Conservation (phyloP, 2,329 filamentous ascomycete species). For the Colletotrichum theobromicola region DNA sequence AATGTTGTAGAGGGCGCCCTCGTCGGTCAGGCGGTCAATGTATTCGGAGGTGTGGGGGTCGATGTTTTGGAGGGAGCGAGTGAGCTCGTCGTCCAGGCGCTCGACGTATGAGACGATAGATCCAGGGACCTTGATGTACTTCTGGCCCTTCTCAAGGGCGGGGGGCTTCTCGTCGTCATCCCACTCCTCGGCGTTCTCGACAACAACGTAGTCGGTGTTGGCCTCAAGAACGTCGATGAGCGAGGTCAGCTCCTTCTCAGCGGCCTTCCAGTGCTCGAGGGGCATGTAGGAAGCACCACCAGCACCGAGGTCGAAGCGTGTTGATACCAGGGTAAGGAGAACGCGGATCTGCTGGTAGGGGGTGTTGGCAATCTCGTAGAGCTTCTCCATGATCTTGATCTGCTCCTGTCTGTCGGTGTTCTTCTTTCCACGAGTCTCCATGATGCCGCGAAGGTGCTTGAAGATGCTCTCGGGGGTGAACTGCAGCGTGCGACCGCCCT, state of each 20-base stretch:
- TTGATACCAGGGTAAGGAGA: conserved; percentile 88
- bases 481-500: conserved; percentile 85
- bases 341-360: conserved; percentile 96
- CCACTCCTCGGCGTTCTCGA: conserved; percentile 96
- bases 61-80: conserved; percentile 94
- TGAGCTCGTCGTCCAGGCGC: conserved; percentile 95
- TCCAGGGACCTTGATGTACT: conserved; percentile 88
- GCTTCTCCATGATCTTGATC: conserved; percentile 97
- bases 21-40: conserved; percentile 92
- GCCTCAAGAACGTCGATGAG: conserved; percentile 81
- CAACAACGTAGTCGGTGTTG: conserved; percentile 81
- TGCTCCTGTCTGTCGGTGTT: conserved; percentile 96
- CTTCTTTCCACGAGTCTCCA: conserved; percentile 98
- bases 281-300: conserved; percentile 83
- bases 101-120: conserved; percentile 95
- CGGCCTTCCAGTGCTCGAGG: conserved; percentile 95
- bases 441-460: conserved; percentile 91
- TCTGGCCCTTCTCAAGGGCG: conserved; percentile 72
- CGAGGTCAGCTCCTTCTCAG: conserved; percentile 82
- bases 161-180: conserved; percentile 97
- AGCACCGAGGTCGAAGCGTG: conserved; percentile 89
- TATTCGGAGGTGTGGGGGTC: conserved; percentile 99
- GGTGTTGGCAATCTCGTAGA: conserved; percentile 84
- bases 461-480: conserved; percentile 98
- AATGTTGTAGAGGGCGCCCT: conserved; percentile 88